These are phyloP conservation scores for Petrea volubilis DNA, from an alignment of 257 asterid genomes.

Conservation along the genomic window DNA sequence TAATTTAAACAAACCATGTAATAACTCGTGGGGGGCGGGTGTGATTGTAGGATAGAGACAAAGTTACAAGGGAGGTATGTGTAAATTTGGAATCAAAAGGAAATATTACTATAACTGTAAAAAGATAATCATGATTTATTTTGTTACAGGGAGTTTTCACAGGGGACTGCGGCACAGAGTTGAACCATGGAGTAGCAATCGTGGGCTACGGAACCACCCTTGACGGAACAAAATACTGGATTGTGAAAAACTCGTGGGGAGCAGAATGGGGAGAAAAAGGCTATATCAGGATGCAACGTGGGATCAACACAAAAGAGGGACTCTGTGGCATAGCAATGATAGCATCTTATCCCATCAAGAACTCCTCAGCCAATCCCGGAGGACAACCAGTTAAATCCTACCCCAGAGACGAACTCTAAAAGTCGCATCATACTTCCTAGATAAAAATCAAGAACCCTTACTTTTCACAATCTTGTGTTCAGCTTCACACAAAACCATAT, in stretches of 20 bases:
- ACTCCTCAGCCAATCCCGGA: constrained; percentile 47
- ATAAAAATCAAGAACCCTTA: no score
- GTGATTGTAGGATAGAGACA: no score
- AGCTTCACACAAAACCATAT: constrained; percentile 1
- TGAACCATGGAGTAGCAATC: constrained; percentile 79
- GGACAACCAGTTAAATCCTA: constrained; percentile 15
- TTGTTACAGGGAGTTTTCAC: constrained; percentile 62
- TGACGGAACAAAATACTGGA: constrained; percentile 77
- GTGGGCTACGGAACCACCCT: constrained; percentile 81
- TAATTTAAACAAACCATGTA: no score
- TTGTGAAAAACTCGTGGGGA: constrained; percentile 85
- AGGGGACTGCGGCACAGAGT: constrained; percentile 64
- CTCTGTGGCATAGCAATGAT: constrained; percentile 89
- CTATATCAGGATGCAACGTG: constrained; percentile 74
- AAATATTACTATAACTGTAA: not conserved
- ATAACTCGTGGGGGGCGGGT: no score
- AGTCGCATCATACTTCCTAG: not conserved
- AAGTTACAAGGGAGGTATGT: no score
- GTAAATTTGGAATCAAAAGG: no score
- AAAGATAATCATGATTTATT: not conserved
- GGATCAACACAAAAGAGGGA: constrained; percentile 51
- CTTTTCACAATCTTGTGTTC: constrained; percentile 1
- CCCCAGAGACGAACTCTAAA: constrained; percentile 70
- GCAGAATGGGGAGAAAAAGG: constrained; percentile 88
- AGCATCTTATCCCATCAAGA: constrained; percentile 78